A percentile compares a stretch with the other conserved stretches of the same genome.
Evolutionary conservation across 352 stramenopile species (phyloP).

Genomic region (Aphanomyces euteiches): DNA sequence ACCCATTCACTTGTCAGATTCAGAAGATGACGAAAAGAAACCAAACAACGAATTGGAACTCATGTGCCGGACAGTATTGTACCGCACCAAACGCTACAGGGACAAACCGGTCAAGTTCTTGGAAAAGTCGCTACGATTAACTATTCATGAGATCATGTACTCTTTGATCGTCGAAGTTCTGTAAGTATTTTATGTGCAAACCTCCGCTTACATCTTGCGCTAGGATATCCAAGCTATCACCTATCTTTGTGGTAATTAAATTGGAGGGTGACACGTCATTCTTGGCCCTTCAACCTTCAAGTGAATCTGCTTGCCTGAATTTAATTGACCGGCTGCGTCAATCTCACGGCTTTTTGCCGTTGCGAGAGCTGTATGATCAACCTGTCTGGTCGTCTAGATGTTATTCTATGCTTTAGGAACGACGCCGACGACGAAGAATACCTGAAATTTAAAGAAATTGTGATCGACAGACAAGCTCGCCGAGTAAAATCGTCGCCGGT

Average conservation of each 20-base stretch:
- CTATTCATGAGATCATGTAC: background rate
- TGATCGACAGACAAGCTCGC: too few relatives aligned
- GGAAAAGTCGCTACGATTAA: background rate
- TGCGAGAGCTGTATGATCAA: background rate
- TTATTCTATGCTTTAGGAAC: background rate
- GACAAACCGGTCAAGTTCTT: background rate
- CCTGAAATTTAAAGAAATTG: too few relatives aligned
- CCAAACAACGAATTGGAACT: background rate
- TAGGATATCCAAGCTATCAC: too few relatives aligned
- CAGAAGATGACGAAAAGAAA: background rate
- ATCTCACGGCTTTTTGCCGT: background rate
- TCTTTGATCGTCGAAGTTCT: background rate
- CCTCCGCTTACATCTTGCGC: too few relatives aligned
- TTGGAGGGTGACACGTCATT: background rate
- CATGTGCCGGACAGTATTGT: background rate
- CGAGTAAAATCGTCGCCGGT: slow-evolving; percentile 14
- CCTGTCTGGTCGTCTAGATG: too few relatives aligned
- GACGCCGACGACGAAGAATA: background rate
- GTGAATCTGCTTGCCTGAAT: background rate
- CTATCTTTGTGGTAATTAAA: background rate
- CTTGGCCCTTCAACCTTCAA: background rate
- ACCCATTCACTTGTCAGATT: slow-evolving; percentile 2
- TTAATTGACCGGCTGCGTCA: background rate
- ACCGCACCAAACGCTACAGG: background rate
- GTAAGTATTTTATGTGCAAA: background rate